A percentile compares a stretch with the other conserved stretches of the same genome.
Conservation (phyloP, 176 grass and related monocot genomes). For the Eleusine coracana region DNA sequence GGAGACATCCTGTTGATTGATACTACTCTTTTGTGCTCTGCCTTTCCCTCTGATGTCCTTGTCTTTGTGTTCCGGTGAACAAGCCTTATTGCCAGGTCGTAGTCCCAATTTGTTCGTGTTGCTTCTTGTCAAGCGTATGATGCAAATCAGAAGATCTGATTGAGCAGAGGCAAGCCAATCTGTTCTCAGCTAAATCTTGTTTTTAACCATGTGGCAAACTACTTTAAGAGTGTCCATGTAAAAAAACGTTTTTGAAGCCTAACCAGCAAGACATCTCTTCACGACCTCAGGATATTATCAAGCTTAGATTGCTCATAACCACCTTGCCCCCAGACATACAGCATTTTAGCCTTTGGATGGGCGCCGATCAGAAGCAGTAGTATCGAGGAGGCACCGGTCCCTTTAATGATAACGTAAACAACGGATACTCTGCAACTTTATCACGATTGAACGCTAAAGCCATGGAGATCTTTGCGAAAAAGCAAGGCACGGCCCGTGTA, state of each 20-base stretch:
- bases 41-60: not conserved
- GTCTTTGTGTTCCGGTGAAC: not conserved
- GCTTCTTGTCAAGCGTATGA: not conserved
- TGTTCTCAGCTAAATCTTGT: not conserved
- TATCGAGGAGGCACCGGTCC: conserved; percentile 16
- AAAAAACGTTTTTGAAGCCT: not conserved
- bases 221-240: not conserved
- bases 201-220: not conserved
- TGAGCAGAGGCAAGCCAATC: not conserved
- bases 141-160: not conserved
- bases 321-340: not conserved
- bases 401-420: conserved; percentile 40
- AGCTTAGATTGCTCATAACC: not conserved
- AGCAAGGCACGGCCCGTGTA: not conserved
- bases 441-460: conserved; percentile 36
- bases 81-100: not conserved
- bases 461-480: conserved; percentile 30
- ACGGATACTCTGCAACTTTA: conserved; percentile 33
- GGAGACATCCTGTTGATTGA: not conserved
- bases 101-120: not conserved
- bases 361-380: not conserved
- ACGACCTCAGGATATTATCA: not conserved
- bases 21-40: not conserved
- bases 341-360: not conserved
- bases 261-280: not conserved